phyloP scores from a whole-genome alignment of 2,329 filamentous ascomycete species.

The Scopulariopsis brevicaulis region DNA sequence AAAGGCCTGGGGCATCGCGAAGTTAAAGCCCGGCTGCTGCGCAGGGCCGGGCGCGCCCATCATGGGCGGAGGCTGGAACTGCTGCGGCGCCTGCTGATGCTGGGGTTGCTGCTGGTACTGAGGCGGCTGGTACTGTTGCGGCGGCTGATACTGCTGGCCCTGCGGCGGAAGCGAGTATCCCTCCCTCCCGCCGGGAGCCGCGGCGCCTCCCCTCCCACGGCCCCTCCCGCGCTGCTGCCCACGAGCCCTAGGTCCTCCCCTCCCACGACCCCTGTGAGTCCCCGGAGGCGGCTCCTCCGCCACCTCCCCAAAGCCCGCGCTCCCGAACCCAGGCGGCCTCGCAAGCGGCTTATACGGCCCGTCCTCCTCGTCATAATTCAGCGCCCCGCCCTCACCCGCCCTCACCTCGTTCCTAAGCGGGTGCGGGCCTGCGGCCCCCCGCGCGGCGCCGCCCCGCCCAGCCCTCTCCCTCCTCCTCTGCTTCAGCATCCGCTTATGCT shows the following conservation, averaged over 20 bases:
- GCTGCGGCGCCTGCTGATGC: constrained; percentile 12
- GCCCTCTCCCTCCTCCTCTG: constrained; percentile 43
- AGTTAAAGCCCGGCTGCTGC: constrained; percentile 23
- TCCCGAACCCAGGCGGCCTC: constrained; percentile 47
- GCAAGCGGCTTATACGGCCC: constrained; percentile 62
- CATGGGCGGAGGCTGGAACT: constrained; percentile 11
- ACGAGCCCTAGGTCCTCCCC: constrained; percentile 31
- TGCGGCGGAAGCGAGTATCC: constrained; percentile 30
- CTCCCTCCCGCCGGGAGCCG: constrained; percentile 12
- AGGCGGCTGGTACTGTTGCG: constrained; percentile 18
- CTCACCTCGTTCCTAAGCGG: constrained; percentile 26
- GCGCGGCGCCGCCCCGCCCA: constrained; percentile 19
- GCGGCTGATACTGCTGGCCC: constrained; percentile 15
- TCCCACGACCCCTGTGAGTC: constrained; percentile 21
- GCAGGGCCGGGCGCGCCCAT: constrained; percentile 11
- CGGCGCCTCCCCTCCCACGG: constrained; percentile 16
- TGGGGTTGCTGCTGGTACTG: constrained; percentile 10
- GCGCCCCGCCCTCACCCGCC: constrained; percentile 25
- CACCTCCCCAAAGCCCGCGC: constrained; percentile 32
- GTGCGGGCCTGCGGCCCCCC: constrained; percentile 19
- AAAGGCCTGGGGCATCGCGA: constrained; percentile 23
- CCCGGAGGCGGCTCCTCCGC: constrained; percentile 24
- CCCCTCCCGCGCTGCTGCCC: constrained; percentile 24
- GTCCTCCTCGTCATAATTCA: constrained; percentile 60
- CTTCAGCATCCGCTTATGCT: constrained; percentile 61